These are phyloP conservation scores for Corynascus novoguineensis DNA, from an alignment of 495 filamentous ascomycete genomes.

Conservation along the genomic window DNA sequence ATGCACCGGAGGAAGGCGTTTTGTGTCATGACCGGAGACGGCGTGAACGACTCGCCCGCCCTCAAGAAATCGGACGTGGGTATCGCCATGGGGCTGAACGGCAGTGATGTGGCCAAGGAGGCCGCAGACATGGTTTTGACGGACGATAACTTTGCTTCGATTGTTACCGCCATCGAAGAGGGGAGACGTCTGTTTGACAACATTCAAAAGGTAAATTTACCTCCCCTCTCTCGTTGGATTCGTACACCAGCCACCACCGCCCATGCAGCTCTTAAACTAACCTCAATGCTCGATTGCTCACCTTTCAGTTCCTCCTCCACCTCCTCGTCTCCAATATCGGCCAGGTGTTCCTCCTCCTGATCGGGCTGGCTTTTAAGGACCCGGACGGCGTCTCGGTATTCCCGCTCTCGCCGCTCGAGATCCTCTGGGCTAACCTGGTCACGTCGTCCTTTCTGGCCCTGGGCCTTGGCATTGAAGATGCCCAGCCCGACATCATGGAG, in stretches of 20 bases:
- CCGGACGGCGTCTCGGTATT: slow-evolving; percentile 60
- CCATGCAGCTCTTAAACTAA: not conserved
- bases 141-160: slow-evolving; percentile 80
- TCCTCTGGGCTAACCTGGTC: slow-evolving; percentile 73
- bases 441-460: slow-evolving; percentile 72
- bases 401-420: slow-evolving; percentile 65
- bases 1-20: slow-evolving; percentile 58
- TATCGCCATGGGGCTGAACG: slow-evolving; percentile 79
- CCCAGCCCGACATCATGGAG: slow-evolving; percentile 63
- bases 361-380: slow-evolving; percentile 70
- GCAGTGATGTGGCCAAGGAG: slow-evolving; percentile 83
- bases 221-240: slow-evolving; percentile 32
- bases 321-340: slow-evolving; percentile 68
- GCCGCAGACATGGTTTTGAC: slow-evolving; percentile 83
- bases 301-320: slow-evolving; percentile 80
- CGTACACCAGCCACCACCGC: not conserved
- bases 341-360: slow-evolving; percentile 64
- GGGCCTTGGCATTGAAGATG: slow-evolving; percentile 66
- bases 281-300: too few species aligned
- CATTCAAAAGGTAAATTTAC: slow-evolving; percentile 67
- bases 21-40: slow-evolving; percentile 68
- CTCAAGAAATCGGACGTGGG: slow-evolving; percentile 75
- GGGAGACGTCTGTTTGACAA: slow-evolving; percentile 70
- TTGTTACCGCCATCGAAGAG: slow-evolving; percentile 68
- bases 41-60: slow-evolving; percentile 78